Evolutionary conservation across 352 stramenopile species (phyloP), one percentile per base, ranked within the genome.

Genomic region (Phytophthora sojae): DNA sequence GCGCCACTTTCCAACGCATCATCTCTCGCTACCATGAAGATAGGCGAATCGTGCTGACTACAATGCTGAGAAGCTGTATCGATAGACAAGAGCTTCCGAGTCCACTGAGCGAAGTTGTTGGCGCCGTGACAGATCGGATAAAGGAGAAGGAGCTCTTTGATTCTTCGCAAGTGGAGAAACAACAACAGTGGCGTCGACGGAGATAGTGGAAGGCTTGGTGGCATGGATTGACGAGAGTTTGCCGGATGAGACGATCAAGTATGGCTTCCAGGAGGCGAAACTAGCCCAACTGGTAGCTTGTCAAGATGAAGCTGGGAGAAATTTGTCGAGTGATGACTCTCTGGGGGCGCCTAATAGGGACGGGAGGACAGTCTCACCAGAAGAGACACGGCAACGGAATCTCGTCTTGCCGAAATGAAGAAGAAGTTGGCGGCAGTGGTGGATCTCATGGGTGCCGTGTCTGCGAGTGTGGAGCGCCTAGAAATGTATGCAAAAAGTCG

Each of bases 11-110:
- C 6, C 64, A 71, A 50, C 9, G 14, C 1, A 51, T 62, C 15
- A 62, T 62, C 21, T 62, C 23, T 9, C 55, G 55, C 2, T 65
- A 61, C 23, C 64, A 47, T 6, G 54, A 61, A n/a, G 64, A 71
- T 8, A 49, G 64, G 21, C 56, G 35, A 4, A 32, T 25, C 3
- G 64, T 71, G 5, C 29, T 71, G 0, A 65, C 29, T 6, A 51
- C 21, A 21, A 65, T 71, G 32, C 17, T 71, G 15, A 21, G 55
- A 17, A 45, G 25, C 35, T 60, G 47, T 23, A 65, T 71, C n/a
- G 30, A 58, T 8, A 58, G 60, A 9, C 44, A 59, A 9, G 63
- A 64, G 8, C 45, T 63, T 17, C 54, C 63, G 6, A 8, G 35
- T 35, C 19, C 44, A 15, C 64, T 45, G 63, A 17, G 39, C n/a